phyloP scores from a whole-genome alignment of 106 monocot genomes.

The Apostasia ramifera region DNA sequence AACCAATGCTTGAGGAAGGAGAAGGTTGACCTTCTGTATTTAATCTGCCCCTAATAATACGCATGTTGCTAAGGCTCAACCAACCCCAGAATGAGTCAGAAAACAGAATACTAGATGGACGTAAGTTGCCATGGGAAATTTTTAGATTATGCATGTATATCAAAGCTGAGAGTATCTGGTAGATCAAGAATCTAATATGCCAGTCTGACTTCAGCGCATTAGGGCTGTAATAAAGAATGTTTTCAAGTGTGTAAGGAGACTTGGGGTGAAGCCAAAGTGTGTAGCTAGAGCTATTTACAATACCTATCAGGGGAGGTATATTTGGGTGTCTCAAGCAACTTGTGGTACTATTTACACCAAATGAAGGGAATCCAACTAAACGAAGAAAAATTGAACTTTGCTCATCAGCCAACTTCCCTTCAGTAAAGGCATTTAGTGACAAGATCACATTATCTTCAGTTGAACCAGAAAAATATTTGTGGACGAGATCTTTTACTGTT shows the following conservation, averaged over 20 bases:
- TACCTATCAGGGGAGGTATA: slow-evolving; percentile 56
- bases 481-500: slow-evolving; percentile 32
- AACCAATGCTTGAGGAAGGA: slow-evolving; percentile 12
- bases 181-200: slow-evolving; percentile 73
- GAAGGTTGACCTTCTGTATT: slow-evolving; percentile 12
- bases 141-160: slow-evolving; percentile 62
- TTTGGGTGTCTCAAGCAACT: slow-evolving; percentile 78
- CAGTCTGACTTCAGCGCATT: slow-evolving; percentile 74
- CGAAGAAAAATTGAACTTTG: slow-evolving; percentile 43
- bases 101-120: slow-evolving; percentile 61
- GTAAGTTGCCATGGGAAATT: slow-evolving; percentile 60
- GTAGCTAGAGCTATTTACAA: slow-evolving; percentile 36
- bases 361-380: slow-evolving; percentile 53
- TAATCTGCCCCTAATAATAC: slow-evolving; percentile 8
- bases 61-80: slow-evolving; percentile 44
- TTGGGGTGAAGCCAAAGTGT: slow-evolving; percentile 57
- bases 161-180: slow-evolving; percentile 78
- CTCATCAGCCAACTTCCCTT: slow-evolving; percentile 32
- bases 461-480: slow-evolving; percentile 31
- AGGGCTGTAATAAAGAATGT: slow-evolving; percentile 74
- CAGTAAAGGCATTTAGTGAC: slow-evolving; percentile 51
- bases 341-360: slow-evolving; percentile 21
- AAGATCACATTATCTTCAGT: slow-evolving; percentile 70
- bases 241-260: slow-evolving; percentile 60
- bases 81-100: slow-evolving; percentile 72